Evolutionary conservation across 257 asterid species (phyloP), one percentile per base, ranked within the genome.

Genomic region (Oldenlandia corymbosa): DNA sequence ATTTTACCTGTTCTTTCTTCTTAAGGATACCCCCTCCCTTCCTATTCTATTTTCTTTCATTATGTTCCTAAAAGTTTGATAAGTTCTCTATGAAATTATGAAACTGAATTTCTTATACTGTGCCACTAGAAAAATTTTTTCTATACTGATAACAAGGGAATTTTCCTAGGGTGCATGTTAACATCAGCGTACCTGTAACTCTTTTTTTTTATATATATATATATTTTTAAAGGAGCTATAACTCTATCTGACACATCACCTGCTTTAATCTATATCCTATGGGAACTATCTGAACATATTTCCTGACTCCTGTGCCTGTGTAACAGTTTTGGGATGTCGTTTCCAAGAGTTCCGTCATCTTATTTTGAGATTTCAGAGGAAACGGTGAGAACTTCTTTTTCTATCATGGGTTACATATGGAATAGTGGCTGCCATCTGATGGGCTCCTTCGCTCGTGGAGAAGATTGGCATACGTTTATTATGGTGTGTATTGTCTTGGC

Each of bases 281-380:
- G n/a, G 9, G 4, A 3, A 34, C 39, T 34, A 34, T 34, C 39
- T 34, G 9, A 34, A 34, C 4, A 9, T 9, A 34, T 34, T 34
- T 9, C 66, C 18, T 67, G 42, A 52, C 54, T 62, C 30, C 2
- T 8, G 17, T 56, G 66, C 54, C 31, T 73, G 27, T 68, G 68
- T 49, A 64, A 61, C 94, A 87, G 97, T 70, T 78, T 47, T 64
- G 85, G 90, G 46, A 68, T 79, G 51, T 58, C 53, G 64, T 64
- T 83, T 70, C 90, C 89, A 59, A 78, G 88, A 74, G 61, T 93
- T 67, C 74, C 95, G 21, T 75, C 81, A 54, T 84, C 96, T 18
- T 78, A 71, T 74, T 88, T 90, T 80, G 96, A 87, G 83, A 79
- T 93, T 71, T 93, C 97, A 14, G 93, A 85, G 76, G 88, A 70